Evolutionary conservation across 2,329 filamentous ascomycete genomes (phyloP), one percentile per base, ranked within the genome.

Genomic region (Ascosphaera acerosa): DNA sequence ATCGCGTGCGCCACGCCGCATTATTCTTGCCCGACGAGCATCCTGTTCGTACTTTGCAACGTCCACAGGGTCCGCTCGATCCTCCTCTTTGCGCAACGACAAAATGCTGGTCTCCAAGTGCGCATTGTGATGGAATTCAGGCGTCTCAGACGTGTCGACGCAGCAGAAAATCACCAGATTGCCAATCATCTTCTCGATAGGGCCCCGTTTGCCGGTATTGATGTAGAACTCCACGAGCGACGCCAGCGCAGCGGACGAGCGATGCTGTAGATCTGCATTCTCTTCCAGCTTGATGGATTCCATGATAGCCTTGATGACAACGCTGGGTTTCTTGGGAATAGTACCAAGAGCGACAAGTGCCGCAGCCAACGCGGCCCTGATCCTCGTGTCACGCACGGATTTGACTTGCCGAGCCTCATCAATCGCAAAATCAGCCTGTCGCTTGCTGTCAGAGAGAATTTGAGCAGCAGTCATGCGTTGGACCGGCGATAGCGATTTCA

Each of bases 101-200:
- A 97, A 55, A 34, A 97, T 87, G 10, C 74, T 73, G 38, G 71
- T 70, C 29, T 73, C 76, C 44, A 89, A 73, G 27, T 60, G 50
- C 2, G 75, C 76, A 44, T 94, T 87, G 17, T 76, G 72, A 3
- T 73, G 69, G 48, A 94, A 94, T 44, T 94, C 87, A 0, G 87
- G 87, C 0, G 89, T 97, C 50, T 97, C 89, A 0, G 87, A 84
- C 1, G 89, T 90, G 48, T 97, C 87, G 44, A 92, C 80, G 45
- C 87, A 97, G 38, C 81, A 91, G 52, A 92, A 97, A 46, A 92
- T 94, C 54, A 90, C 78, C 32, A 97, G 54, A 45, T 97, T 97
- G 29, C 77, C 72, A 17, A 94, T 82, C 10, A 97, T 76, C 55
- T 97, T 97, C 49, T 92, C 82, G 10, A 87, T 82, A 9, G 89